These are phyloP conservation scores for Puccinia brachypodii DNA, from an alignment of 1,284 basidiomycete genomes.

Conservation along the genomic window DNA sequence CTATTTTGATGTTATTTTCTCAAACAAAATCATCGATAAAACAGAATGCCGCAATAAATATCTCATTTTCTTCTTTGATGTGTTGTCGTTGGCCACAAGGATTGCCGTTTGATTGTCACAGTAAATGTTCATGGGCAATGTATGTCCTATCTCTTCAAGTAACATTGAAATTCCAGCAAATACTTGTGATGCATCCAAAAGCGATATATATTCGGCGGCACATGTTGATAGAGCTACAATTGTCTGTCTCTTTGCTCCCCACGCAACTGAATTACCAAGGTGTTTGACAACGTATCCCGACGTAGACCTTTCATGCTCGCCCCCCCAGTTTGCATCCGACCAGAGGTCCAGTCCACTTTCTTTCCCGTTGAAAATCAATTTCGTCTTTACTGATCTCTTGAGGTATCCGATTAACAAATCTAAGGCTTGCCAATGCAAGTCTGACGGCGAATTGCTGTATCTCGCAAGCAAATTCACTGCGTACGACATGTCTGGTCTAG, in stretches of 20 bases:
- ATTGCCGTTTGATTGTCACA: slow-evolving; percentile 27
- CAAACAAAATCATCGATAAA: slow-evolving; percentile 14
- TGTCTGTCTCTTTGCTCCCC: slow-evolving; percentile 10
- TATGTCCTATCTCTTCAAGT: not conserved
- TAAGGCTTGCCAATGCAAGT: not conserved
- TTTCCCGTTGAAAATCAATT: not conserved
- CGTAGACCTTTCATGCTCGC: not conserved
- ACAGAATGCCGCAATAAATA: not conserved
- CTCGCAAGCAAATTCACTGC: not conserved
- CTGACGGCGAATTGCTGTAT: not conserved
- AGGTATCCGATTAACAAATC: not conserved
- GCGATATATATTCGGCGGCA: slow-evolving; percentile 1
- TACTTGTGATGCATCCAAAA: not conserved
- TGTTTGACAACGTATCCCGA: not conserved
- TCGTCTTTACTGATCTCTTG: not conserved
- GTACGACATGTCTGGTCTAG: slow-evolving; percentile 1
- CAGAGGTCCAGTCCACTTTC: not conserved
- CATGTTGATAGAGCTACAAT: slow-evolving; percentile 22
- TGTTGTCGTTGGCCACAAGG: not conserved
- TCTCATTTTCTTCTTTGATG: slow-evolving; percentile 7
- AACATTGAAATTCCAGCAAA: not conserved
- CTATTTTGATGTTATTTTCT: slow-evolving; percentile 2
- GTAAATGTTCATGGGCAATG: not conserved
- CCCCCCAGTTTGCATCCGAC: slow-evolving; percentile 31
- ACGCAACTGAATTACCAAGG: not conserved